phyloP scores from a whole-genome alignment of 2,329 filamentous ascomycete species.

The Dothistroma pini region DNA sequence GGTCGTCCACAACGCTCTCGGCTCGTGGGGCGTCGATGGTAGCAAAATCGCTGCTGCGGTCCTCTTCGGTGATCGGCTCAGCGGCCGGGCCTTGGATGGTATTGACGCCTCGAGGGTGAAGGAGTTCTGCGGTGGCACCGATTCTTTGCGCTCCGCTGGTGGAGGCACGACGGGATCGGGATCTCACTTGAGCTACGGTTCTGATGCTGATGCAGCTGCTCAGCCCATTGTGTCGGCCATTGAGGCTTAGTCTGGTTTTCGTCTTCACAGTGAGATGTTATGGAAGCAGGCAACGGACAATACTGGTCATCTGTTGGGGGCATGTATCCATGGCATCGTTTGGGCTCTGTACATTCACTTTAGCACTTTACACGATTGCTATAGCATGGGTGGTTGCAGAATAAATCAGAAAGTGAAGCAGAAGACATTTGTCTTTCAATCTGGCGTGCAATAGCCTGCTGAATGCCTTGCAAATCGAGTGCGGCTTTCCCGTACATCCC shows the following conservation, averaged over 20 bases:
- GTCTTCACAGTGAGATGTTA: neutral
- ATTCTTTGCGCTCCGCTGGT: constrained; percentile 22
- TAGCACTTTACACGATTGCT: neutral
- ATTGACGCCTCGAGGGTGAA: constrained; percentile 25
- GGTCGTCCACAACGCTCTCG: constrained; percentile 23
- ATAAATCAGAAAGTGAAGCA: neutral
- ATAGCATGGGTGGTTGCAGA: neutral
- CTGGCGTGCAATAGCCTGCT: neutral
- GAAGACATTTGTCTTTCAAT: neutral
- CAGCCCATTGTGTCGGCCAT: constrained; percentile 16
- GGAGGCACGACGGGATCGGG: constrained; percentile 19
- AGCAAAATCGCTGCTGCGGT: constrained; percentile 28
- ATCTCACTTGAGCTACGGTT: constrained; percentile 26
- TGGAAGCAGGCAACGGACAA: neutral
- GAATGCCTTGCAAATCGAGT: neutral
- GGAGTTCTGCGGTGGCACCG: constrained; percentile 24
- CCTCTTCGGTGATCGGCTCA: constrained; percentile 30
- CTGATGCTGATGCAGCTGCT: constrained; percentile 25
- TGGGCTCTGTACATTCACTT: neutral
- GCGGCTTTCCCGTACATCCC: neutral
- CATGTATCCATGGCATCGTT: neutral
- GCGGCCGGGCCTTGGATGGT: constrained; percentile 24
- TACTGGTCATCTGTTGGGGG: neutral
- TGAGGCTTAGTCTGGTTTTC: neutral
- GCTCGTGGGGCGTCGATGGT: constrained; percentile 18